Evolutionary conservation across 2,329 filamentous ascomycete genomes (phyloP).

Genomic region (Aureobasidium sp.): DNA sequence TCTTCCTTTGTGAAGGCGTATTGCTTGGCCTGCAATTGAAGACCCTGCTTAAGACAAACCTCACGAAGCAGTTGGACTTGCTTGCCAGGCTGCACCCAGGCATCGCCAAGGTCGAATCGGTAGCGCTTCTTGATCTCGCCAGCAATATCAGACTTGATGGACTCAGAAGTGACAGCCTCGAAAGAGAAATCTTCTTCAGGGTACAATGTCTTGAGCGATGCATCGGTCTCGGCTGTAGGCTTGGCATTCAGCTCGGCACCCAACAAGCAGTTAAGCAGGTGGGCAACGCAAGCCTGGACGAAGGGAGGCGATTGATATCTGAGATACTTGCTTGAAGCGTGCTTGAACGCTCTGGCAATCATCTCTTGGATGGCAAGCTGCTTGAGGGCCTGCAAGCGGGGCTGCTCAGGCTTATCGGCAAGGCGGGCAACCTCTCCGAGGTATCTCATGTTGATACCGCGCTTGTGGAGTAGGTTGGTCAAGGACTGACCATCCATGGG

Average conservation of each 20-base stretch:
- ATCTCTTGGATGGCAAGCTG: constrained; percentile 83
- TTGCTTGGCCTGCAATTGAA: constrained; percentile 76
- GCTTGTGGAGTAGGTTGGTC: constrained; percentile 83
- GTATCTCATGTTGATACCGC: constrained; percentile 94
- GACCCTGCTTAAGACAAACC: constrained; percentile 76
- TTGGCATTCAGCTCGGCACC: constrained; percentile 69
- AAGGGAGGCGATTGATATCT: constrained; percentile 73
- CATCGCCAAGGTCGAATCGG: constrained; percentile 62
- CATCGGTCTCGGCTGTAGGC: constrained; percentile 71
- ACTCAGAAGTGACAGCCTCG: constrained; percentile 67
- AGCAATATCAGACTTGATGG: constrained; percentile 61
- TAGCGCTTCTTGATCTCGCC: constrained; percentile 67
- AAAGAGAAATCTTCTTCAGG: constrained; percentile 76
- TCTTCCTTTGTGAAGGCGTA: constrained; percentile 57
- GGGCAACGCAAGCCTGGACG: constrained; percentile 70
- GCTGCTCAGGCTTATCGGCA: constrained; percentile 51
- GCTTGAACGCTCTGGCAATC: constrained; percentile 93
- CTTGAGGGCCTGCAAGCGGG: constrained; percentile 68
- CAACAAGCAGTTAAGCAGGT: constrained; percentile 89
- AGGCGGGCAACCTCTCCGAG: constrained; percentile 77
- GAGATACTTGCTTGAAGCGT: constrained; percentile 72
- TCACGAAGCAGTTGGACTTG: constrained; percentile 83
- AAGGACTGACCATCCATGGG: constrained; percentile 97
- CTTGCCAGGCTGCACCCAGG: constrained; percentile 62
- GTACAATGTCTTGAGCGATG: constrained; percentile 67